Base-by-base conservation (phyloP, 352 stramenopile genomes). In the Phytophthora kernoviae region DNA sequence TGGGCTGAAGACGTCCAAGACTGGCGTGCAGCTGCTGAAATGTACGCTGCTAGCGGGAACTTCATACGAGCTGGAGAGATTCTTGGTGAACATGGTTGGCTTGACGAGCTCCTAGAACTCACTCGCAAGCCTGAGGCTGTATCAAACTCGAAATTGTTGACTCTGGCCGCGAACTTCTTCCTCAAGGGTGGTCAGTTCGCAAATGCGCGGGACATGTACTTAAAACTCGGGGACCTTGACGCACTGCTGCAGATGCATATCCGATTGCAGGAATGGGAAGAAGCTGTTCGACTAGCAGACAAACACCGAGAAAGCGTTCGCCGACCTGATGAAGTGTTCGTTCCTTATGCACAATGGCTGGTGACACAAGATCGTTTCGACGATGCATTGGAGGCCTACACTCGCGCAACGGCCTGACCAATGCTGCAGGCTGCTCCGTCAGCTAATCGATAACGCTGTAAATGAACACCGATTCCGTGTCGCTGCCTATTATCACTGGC, bases 281-380 rank as follows among this genome's bases (percentile, higher is more conserved):
- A 97, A 54, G 96, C 95, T 17, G 88, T 97, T 17, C 87, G 88
- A 22, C 74, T 98, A 26, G 89, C 88, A 7, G 77, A 96, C 37
- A 88, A 87, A 73, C 83, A 94, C 68, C 71, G 72, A 15, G 78
- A 92, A 46, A 80, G 77, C n/a, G 73, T 93, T 11, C 70, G 84
- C 55, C 87, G 96, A 50, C 83, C 91, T 8, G 87, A 97, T 49
- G 75, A 91, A 5, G 86, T 98, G 7, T 98, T 96, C 52, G 74
- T 97, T 15, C 93, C 95, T 1, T 98, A 98, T 63, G 96, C 90
- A 6, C 80, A 98, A 47, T 98, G 91, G 87, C 74, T 98, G 39
- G 80, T 93, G 22, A 84, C 75, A 2, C 79, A 98, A 51, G 96
- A 98, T 48, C 81, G 91, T 11, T 98, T 97, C 40, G 88, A 98